Percentiles rank a stretch among this genome's conserved stretches.
phyloP scores from a whole-genome alignment of 176 grass and related monocot genomes.

The Raddia distichophylla region DNA sequence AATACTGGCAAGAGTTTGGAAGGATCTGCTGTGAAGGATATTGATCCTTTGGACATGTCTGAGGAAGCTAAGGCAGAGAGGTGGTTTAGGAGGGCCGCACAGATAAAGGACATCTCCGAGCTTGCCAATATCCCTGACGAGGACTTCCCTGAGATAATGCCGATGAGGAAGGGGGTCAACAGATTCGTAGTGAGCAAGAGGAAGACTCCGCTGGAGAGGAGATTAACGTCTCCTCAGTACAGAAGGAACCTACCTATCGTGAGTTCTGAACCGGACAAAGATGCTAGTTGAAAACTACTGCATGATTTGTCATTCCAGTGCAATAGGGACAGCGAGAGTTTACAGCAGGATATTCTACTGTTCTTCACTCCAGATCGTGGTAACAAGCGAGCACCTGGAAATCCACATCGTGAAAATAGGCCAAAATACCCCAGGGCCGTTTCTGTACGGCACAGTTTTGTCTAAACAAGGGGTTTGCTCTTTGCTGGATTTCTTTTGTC shows the following conservation, averaged over 20 bases:
- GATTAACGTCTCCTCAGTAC: conserved; percentile 74
- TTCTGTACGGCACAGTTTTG: conserved; percentile 40
- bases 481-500: conserved; percentile 8
- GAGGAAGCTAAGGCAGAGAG: conserved; percentile 97
- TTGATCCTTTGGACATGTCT: conserved; percentile 93
- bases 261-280: conserved; percentile 69
- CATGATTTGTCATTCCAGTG: neutral
- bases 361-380: conserved; percentile 15
- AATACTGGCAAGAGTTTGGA: conserved; percentile 75
- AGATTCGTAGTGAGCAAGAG: conserved; percentile 97
- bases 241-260: conserved; percentile 81
- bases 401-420: neutral
- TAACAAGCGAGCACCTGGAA: conserved; percentile 13
- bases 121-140: conserved; percentile 88
- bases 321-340: neutral
- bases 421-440: neutral
- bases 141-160: conserved; percentile 98
- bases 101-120: conserved; percentile 94
- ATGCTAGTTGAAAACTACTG: conserved; percentile 44
- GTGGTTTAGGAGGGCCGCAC: conserved; percentile 93
- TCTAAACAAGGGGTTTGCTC: neutral
- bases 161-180: conserved; percentile 96
- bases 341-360: conserved; percentile 23
- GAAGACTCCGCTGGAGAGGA: conserved; percentile 89
- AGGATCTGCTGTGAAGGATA: conserved; percentile 82